phyloP scores from a whole-genome alignment of 2,329 filamentous ascomycete species.

The Verticillium zaregamsianum region DNA sequence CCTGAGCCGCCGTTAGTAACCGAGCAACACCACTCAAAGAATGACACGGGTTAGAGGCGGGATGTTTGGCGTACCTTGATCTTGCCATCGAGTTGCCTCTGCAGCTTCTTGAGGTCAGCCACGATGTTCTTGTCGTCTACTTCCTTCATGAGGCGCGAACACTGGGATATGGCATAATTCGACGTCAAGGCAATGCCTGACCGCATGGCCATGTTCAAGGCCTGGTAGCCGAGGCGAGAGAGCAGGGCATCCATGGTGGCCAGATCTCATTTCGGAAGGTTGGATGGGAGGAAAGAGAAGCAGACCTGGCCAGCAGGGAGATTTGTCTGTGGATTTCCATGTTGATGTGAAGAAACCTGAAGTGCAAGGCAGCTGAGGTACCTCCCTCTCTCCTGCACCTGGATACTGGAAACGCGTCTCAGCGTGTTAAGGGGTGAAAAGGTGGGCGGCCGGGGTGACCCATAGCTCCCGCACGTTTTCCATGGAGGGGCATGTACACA shows the following conservation, averaged over 20 bases:
- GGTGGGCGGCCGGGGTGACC: not conserved
- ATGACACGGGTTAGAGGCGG: not conserved
- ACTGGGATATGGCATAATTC: slow-evolving; percentile 79
- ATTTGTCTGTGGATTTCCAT: not conserved
- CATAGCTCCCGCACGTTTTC: not conserved
- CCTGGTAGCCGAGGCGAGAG: slow-evolving; percentile 56
- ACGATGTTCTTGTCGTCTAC: slow-evolving; percentile 64
- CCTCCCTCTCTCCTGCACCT: not conserved
- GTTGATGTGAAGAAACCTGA: not conserved
- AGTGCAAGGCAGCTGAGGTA: not conserved
- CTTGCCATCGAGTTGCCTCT: slow-evolving; percentile 74
- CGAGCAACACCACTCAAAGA: not conserved
- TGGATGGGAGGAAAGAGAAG: not conserved
- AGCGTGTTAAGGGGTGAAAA: not conserved
- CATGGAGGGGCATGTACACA: not conserved
- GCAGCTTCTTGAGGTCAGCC: slow-evolving; percentile 64
- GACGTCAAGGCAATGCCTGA: slow-evolving; percentile 84
- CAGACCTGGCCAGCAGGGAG: not conserved
- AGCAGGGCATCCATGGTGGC: slow-evolving; percentile 66
- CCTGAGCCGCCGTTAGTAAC: slow-evolving; percentile 38
- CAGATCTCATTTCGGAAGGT: not conserved
- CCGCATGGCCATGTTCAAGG: slow-evolving; percentile 87
- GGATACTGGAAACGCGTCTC: not conserved
- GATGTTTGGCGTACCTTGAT: slow-evolving; percentile 59
- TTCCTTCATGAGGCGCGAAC: slow-evolving; percentile 70